phyloP scores from a whole-genome alignment of 805 yeast species.

The Diddensiella caesifluorescens region DNA sequence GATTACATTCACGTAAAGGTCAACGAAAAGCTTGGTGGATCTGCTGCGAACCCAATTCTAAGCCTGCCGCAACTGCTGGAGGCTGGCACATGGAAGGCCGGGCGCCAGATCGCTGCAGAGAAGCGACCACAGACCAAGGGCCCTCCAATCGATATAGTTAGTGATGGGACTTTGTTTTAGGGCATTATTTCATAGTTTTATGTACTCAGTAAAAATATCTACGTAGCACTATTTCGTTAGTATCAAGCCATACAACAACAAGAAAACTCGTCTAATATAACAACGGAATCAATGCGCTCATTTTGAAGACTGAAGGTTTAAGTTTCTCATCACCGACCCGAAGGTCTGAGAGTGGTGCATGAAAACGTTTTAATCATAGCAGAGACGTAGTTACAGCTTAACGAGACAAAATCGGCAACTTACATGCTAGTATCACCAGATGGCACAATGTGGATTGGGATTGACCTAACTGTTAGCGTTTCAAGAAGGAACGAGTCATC shows the following conservation, averaged over 20 bases:
- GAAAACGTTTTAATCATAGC: constrained; percentile 29
- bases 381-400: constrained; percentile 5
- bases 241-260: not conserved
- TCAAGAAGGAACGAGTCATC: no score
- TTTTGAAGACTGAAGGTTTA: constrained; percentile 35
- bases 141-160: constrained; percentile 57
- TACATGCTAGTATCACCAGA: no score
- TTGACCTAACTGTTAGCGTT: no score
- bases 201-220: not conserved
- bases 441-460: no score
- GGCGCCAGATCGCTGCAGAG: constrained; percentile 52
- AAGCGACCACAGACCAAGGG: constrained; percentile 47
- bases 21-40: constrained; percentile 38
- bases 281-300: no score
- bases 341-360: constrained; percentile 28
- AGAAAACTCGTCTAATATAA: constrained; percentile 2
- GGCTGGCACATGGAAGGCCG: constrained; percentile 67
- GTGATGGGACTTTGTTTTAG: constrained; percentile 63
- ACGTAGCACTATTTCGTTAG: constrained; percentile 1
- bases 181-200: constrained; percentile 1
- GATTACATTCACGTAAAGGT: constrained; percentile 50
- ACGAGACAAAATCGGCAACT: constrained; percentile 1
- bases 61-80: constrained; percentile 55
- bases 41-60: constrained; percentile 33
- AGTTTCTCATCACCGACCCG: constrained; percentile 24